Evolutionary conservation across 2,329 filamentous ascomycete genomes (phyloP).

Genomic region (Aspergillus brasiliensis): DNA sequence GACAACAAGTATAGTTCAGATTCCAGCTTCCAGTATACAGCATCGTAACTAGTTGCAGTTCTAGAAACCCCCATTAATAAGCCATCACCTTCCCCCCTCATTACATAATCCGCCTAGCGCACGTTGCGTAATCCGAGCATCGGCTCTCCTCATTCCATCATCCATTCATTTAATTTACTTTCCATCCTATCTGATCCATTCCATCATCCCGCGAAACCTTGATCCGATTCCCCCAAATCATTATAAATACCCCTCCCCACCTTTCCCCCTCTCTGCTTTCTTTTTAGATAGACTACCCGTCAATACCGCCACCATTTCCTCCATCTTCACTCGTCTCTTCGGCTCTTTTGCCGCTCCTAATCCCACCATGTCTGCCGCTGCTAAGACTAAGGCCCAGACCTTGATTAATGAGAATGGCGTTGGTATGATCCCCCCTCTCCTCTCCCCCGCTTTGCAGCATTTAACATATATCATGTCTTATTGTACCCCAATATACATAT

Average conservation of each 20-base stretch:
- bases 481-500: too few relatives aligned
- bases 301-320: slow-evolving; percentile 56
- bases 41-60: too few relatives aligned
- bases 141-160: not conserved
- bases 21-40: not conserved
- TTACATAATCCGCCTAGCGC: too few relatives aligned
- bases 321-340: slow-evolving; percentile 74
- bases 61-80: too few relatives aligned
- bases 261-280: not conserved
- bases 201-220: not conserved
- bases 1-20: not conserved
- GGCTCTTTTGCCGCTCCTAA: slow-evolving; percentile 55
- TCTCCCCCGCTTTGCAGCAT: not conserved
- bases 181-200: too few relatives aligned
- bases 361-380: slow-evolving; percentile 78
- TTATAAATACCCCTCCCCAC: slow-evolving; percentile 4
- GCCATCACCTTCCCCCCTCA: too few relatives aligned
- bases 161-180: too few relatives aligned
- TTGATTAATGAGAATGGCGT: slow-evolving; percentile 90
- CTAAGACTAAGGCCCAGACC: slow-evolving; percentile 77
- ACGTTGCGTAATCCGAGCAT: not conserved
- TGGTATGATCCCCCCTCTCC: slow-evolving; percentile 56
- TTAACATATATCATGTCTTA: not conserved
- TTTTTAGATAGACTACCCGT: not conserved
- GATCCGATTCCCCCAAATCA: not conserved